These are phyloP conservation scores for Dictyostelium brefeldianum DNA, from an alignment of 78 protist genomes.

Conservation along the genomic window DNA sequence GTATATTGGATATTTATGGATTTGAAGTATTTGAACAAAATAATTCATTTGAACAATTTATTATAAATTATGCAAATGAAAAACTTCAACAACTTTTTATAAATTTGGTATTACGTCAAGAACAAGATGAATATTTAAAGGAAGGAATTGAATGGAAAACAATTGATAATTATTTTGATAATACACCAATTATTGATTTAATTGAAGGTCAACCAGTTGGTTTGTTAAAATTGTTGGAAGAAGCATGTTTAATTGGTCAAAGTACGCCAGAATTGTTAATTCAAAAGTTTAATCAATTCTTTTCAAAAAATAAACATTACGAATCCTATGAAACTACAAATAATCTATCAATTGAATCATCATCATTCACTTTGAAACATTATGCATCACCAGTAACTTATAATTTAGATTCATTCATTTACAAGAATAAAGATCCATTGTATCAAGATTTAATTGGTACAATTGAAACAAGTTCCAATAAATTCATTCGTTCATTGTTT, in stretches of 20 bases:
- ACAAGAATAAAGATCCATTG: slow-evolving; percentile 91
- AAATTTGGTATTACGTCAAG: slow-evolving; percentile 90
- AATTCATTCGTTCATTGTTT: background rate
- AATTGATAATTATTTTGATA: slow-evolving; percentile 90
- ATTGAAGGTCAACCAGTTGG: slow-evolving; percentile 85
- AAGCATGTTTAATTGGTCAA: slow-evolving; percentile 63
- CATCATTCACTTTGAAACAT: slow-evolving; percentile 82
- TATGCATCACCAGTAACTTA: slow-evolving; percentile 95
- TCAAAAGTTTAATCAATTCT: slow-evolving; percentile 42
- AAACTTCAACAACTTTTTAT: slow-evolving; percentile 96
- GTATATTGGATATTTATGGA: slow-evolving; percentile 96
- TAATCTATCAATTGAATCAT: background rate
- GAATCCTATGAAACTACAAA: slow-evolving; percentile 38
- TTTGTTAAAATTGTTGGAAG: slow-evolving; percentile 22
- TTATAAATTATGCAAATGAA: slow-evolving; percentile 98
- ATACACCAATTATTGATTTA: slow-evolving; percentile 85
- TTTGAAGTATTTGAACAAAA: slow-evolving; percentile 91
- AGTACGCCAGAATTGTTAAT: slow-evolving; percentile 7
- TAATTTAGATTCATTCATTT: slow-evolving; percentile 84
- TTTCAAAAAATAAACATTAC: slow-evolving; percentile 36
- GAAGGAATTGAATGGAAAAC: slow-evolving; percentile 93
- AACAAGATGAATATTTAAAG: slow-evolving; percentile 94
- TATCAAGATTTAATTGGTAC: slow-evolving; percentile 53
- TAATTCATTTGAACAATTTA: slow-evolving; percentile 97
- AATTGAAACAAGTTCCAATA: slow-evolving; percentile 20